Evolutionary conservation across 2,329 filamentous ascomycete species (phyloP).

Genomic region (Colletotrichum spaethianum): DNA sequence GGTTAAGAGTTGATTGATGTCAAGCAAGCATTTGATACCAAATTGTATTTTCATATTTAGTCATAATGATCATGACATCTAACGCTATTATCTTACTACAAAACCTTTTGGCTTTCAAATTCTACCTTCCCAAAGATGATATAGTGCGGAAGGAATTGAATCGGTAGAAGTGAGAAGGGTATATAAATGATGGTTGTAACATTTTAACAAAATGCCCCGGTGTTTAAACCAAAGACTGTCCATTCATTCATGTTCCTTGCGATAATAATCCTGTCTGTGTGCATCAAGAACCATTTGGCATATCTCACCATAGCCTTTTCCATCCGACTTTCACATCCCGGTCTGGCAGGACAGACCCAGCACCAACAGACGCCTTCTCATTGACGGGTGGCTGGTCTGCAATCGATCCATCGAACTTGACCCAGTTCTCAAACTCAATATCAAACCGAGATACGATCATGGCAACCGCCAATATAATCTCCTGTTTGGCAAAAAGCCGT

Average conservation of each 20-base stretch:
- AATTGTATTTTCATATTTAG: conserved; percentile 16
- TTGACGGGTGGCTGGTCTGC: conserved; percentile 7
- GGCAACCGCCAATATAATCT: conserved; percentile 53
- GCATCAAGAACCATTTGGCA: conserved; percentile 43
- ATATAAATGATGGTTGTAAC: too few relatives aligned
- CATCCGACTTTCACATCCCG: conserved; percentile 19
- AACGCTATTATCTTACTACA: background rate
- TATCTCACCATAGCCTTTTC: background rate
- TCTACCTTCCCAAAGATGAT: too few relatives aligned
- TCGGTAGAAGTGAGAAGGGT: too few relatives aligned
- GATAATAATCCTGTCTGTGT: too few relatives aligned
- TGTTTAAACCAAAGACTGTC: too few relatives aligned
- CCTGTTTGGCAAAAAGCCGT: conserved; percentile 56
- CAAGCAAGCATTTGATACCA: conserved; percentile 24
- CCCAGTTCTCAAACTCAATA: conserved; percentile 46
- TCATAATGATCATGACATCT: conserved; percentile 24
- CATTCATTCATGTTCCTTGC: too few relatives aligned
- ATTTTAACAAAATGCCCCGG: too few relatives aligned
- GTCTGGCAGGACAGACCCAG: conserved; percentile 30
- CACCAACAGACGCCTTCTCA: conserved; percentile 10
- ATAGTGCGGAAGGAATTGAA: too few relatives aligned
- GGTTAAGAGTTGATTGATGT: background rate
- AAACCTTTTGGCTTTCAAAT: too few relatives aligned
- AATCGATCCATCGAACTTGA: background rate
- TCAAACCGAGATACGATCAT: conserved; percentile 50